Conservation (phyloP, 163 green algal species). For the Volvox carteri region DNA sequence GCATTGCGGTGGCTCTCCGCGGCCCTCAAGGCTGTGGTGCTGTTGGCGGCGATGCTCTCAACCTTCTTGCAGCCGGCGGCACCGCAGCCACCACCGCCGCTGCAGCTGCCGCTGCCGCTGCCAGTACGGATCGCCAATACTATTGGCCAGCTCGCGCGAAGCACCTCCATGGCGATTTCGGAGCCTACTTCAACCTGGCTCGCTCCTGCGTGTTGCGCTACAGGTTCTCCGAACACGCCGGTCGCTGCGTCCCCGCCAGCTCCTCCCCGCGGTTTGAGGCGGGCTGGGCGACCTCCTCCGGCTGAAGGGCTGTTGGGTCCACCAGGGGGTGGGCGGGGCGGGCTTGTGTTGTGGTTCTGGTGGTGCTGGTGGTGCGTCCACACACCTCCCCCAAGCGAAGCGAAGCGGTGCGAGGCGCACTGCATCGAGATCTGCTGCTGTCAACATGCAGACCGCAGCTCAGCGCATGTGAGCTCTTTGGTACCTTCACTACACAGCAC, state of each 20-base stretch:
- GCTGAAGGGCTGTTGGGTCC: not conserved
- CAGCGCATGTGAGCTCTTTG: too few species aligned
- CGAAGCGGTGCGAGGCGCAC: not conserved
- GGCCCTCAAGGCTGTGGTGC: too few species aligned
- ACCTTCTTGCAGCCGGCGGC: not conserved
- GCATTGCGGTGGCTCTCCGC: not conserved
- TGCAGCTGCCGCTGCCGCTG: too few species aligned
- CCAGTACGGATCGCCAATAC: not conserved
- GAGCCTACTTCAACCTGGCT: not conserved
- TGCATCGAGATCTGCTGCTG: not conserved
- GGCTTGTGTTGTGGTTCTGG: too few species aligned
- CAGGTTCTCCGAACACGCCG: not conserved
- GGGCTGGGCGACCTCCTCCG: not conserved
- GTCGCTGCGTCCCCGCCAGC: not conserved
- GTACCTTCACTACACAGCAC: too few species aligned
- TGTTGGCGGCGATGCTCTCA: not conserved
- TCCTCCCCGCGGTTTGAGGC: not conserved
- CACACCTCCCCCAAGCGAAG: too few species aligned
- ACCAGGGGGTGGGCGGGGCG: not conserved
- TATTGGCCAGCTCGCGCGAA: not conserved
- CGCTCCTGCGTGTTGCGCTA: conserved; percentile 7
- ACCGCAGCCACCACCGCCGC: too few species aligned
- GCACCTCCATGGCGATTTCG: conserved; percentile 22
- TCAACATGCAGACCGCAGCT: too few species aligned
- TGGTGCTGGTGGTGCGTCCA: too few species aligned